These are phyloP conservation scores for Bipolaris gigantea DNA, from an alignment of 2,329 filamentous ascomycete genomes.

Conservation along the genomic window DNA sequence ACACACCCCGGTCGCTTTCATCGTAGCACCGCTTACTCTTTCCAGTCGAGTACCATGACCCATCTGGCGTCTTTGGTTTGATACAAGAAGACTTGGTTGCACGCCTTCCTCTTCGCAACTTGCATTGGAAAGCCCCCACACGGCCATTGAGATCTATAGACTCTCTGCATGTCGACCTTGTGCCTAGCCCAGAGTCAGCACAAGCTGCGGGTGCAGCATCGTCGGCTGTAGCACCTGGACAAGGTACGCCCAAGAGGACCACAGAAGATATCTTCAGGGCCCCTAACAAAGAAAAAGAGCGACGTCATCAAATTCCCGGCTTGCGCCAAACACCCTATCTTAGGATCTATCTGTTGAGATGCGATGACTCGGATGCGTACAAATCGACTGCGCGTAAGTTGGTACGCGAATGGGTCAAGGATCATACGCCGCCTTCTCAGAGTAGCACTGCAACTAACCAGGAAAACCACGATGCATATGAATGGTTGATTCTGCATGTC, in stretches of 20 bases:
- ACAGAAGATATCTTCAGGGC: slow-evolving; percentile 33
- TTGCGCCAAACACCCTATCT: slow-evolving; percentile 90
- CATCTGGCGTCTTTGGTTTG: slow-evolving; percentile 81
- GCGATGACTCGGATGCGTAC: slow-evolving; percentile 95
- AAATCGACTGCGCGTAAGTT: slow-evolving; percentile 76
- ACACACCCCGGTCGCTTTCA: slow-evolving; percentile 11
- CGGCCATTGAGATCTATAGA: slow-evolving; percentile 91
- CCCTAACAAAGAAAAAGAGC: slow-evolving; percentile 49
- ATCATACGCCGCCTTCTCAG: slow-evolving; percentile 61
- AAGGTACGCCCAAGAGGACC: slow-evolving; percentile 23
- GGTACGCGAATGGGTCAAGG: slow-evolving; percentile 89
- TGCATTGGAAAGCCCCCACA: slow-evolving; percentile 95
- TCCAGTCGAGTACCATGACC: slow-evolving; percentile 93
- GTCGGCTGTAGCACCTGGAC: slow-evolving; percentile 23
- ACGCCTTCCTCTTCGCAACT: slow-evolving; percentile 81
- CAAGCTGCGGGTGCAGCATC: slow-evolving; percentile 37
- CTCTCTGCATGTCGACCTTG: slow-evolving; percentile 85
- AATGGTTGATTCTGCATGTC: slow-evolving; percentile 93
- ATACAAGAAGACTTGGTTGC: slow-evolving; percentile 75
- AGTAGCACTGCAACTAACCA: slow-evolving; percentile 65
- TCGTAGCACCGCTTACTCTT: slow-evolving; percentile 23
- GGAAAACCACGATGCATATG: slow-evolving; percentile 94
- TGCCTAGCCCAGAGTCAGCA: slow-evolving; percentile 59
- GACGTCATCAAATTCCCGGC: slow-evolving; percentile 93
- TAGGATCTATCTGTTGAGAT: slow-evolving; percentile 84